Percentiles rank a stretch among this genome's conserved stretches.
These are phyloP conservation scores for Cyclanthera cordifolia DNA, from an alignment of 306 rosid genomes.

Conservation along the genomic window DNA sequence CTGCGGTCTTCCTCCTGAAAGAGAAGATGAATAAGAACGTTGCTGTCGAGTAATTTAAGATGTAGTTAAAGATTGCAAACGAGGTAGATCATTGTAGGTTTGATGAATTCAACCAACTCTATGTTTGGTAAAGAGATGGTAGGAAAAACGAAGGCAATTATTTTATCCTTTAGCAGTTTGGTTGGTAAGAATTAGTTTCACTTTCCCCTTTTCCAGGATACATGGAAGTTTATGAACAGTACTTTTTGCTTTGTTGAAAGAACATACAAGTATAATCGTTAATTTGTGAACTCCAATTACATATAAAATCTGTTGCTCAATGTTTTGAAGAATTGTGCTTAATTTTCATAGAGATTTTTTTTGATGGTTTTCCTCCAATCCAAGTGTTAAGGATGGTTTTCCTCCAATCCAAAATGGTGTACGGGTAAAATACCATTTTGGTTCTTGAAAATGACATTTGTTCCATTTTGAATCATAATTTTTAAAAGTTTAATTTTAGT, in stretches of 20 bases:
- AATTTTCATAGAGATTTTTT: too few species aligned
- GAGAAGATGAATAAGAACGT: slow-evolving; percentile 60
- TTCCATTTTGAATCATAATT: too few species aligned
- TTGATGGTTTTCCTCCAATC: too few species aligned
- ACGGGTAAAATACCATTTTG: too few species aligned
- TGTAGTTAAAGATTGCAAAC: background rate
- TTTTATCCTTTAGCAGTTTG: background rate
- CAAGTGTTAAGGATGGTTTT: too few species aligned
- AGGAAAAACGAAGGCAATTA: background rate
- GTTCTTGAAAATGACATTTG: too few species aligned
- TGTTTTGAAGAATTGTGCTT: too few species aligned
- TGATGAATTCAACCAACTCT: slow-evolving; percentile 3
- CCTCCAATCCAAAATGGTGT: too few species aligned
- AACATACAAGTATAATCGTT: background rate
- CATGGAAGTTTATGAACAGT: background rate
- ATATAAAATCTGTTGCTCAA: background rate
- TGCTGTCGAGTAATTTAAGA: background rate
- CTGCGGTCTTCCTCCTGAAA: slow-evolving; percentile 84
- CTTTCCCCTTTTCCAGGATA: background rate
- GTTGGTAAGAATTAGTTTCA: background rate
- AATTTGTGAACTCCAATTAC: background rate
- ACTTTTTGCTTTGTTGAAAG: too few species aligned
- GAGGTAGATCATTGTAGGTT: background rate
- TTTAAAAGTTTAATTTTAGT: too few species aligned
- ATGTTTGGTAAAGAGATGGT: background rate